Evolutionary conservation across 2,329 filamentous ascomycete genomes (phyloP), one percentile per base, ranked within the genome.

Genomic region (Amauroascus niger): DNA sequence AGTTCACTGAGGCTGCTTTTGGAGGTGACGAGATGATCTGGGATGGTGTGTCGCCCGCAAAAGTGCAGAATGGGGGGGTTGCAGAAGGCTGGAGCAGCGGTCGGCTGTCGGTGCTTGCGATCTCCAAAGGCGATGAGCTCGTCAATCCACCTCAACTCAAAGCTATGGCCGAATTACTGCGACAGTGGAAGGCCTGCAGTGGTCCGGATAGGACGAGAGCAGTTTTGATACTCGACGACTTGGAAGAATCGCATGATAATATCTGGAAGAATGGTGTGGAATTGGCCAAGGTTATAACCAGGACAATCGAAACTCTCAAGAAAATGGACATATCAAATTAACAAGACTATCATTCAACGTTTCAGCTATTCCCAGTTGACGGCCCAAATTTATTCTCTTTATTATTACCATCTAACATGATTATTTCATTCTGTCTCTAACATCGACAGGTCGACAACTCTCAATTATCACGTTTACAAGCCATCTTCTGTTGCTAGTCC

Each of bases 111-210:
- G 62, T 75, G 9, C 55, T 76, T 28, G 71, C 70, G 24, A 67
- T 70, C 52, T 74, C 71, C 3, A 52, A 53, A n/a, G 66, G 67
- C 16, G 73, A 76, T 62, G 65, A 62, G 39, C 59, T 74, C 32
- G 69, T 74, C 7, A 69, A 73, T 60, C 54, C 57, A 43, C 58
- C 55, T 1, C 73, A 75, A 58, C 49, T 64, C 6, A 63, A 68
- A 41, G 61, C 47, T 1, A 74, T 80, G 77, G 62, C 76, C 73
- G 58, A 76, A 66, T 66, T 74, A 66, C 66, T 79, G 72, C 65
- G 76, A 67, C 62, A 71, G 64, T 71, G 75, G 75, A 67, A 77
- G 71, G 64, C 75, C 65, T 60, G 65, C 65, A 65, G 65, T 13
- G 33, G 16, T 67, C 67, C 68, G 69, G 64, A 64, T 67, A 65